A percentile compares a stretch with the other conserved stretches of the same genome.
These are phyloP conservation scores for Dactylorhiza incarnata DNA, from an alignment of 106 monocot genomes.

Conservation along the genomic window DNA sequence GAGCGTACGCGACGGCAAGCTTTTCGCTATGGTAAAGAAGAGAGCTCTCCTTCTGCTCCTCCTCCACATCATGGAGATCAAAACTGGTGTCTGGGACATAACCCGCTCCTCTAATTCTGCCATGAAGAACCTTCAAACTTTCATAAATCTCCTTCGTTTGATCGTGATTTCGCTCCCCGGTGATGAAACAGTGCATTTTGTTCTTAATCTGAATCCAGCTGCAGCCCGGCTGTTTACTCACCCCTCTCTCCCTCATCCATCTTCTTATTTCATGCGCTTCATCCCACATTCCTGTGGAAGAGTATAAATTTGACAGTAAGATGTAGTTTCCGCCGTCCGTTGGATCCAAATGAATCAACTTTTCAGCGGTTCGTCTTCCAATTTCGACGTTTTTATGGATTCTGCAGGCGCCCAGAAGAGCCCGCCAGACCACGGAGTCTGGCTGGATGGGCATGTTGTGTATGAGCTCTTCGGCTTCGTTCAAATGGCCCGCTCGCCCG, in stretches of 20 bases:
- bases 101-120: conserved; percentile 26
- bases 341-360: conserved; percentile 50
- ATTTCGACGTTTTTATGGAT: conserved; percentile 35
- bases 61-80: conserved; percentile 54
- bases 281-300: conserved; percentile 42
- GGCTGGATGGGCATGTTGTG: conserved; percentile 56
- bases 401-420: conserved; percentile 58
- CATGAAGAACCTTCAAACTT: conserved; percentile 20
- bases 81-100: conserved; percentile 44
- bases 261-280: conserved; percentile 45
- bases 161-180: conserved; percentile 30
- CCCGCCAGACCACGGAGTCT: conserved; percentile 46
- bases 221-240: conserved; percentile 47
- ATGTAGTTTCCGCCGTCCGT: conserved; percentile 47
- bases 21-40: conserved; percentile 23
- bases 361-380: conserved; percentile 38
- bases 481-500: conserved; percentile 45
- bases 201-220: conserved; percentile 58
- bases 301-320: conserved; percentile 63
- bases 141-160: conserved; percentile 28
- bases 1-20: conserved; percentile 16
- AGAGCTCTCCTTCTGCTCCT: conserved; percentile 38
- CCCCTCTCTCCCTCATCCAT: conserved; percentile 41
- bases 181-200: conserved; percentile 34
- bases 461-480: conserved; percentile 48